Conservation (phyloP, 345 rosid species). For the Syzygium jambos region DNA sequence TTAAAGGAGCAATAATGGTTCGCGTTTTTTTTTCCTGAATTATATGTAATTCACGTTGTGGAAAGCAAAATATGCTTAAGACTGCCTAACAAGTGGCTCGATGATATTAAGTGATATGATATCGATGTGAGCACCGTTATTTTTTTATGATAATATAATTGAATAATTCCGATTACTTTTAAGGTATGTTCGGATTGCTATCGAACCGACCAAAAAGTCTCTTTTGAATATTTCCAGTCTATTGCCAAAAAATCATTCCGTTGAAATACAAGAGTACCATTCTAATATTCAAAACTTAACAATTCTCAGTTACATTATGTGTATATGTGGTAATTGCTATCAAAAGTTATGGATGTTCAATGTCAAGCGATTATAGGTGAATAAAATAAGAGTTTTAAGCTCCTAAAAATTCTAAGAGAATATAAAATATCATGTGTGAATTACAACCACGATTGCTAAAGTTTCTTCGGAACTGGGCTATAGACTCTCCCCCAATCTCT, state of each 20-base stretch:
- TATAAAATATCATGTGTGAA: not conserved
- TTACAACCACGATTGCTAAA: not conserved
- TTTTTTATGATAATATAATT: not conserved
- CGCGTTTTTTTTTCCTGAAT: not conserved
- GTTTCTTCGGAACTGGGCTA: not conserved
- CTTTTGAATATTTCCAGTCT: not conserved
- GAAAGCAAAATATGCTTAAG: not conserved
- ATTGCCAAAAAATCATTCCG: not conserved
- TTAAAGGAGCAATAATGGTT: not conserved
- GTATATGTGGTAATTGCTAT: no score
- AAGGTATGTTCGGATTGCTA: fast-evolving
- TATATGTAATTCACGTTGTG: not conserved
- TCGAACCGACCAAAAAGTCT: not conserved
- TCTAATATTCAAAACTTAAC: not conserved
- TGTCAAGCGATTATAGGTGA: not conserved
- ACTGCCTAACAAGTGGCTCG: not conserved
- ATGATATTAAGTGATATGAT: not conserved
- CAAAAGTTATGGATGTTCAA: no score
- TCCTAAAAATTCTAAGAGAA: not conserved
- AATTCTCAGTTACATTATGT: not conserved
- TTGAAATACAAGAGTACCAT: not conserved
- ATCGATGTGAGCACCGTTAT: not conserved
- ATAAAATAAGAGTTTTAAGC: not conserved
- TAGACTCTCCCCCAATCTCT: not conserved
- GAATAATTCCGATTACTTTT: not conserved